Conservation (phyloP, 2,329 filamentous ascomycete genomes). For the Helminthosporium solani region DNA sequence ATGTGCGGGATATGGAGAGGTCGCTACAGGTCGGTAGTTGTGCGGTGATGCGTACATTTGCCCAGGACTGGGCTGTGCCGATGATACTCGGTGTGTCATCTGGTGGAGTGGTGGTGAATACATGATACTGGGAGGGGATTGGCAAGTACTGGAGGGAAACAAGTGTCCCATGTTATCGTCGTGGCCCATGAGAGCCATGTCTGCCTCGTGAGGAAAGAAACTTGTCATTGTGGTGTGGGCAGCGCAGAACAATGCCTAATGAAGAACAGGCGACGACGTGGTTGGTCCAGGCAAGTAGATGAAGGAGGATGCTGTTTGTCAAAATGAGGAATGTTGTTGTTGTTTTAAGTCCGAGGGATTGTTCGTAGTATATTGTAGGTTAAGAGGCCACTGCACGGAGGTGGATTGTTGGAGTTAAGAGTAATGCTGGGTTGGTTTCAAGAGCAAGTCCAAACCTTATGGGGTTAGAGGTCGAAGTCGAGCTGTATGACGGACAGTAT, state of each 20-base stretch:
- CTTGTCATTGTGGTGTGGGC: constrained; percentile 25
- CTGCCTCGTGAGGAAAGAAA: constrained; percentile 40
- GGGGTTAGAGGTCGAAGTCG: constrained; percentile 28
- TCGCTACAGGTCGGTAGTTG: constrained; percentile 32
- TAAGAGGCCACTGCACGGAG: constrained; percentile 30
- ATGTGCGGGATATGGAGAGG: constrained; percentile 37
- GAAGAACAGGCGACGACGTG: neutral
- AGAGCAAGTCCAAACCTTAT: constrained; percentile 30
- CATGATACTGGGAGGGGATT: constrained; percentile 42
- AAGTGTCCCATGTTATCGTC: constrained; percentile 37
- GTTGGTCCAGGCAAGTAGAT: neutral
- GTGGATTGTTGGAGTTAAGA: constrained; percentile 26
- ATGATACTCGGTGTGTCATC: constrained; percentile 27
- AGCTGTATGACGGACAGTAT: constrained; percentile 33
- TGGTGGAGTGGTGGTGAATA: constrained; percentile 40
- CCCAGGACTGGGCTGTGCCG: constrained; percentile 22
- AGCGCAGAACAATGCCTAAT: neutral
- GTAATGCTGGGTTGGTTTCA: constrained; percentile 32
- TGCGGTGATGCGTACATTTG: constrained; percentile 32
- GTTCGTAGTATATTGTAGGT: constrained; percentile 11
- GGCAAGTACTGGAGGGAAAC: constrained; percentile 39
- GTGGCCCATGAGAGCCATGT: constrained; percentile 39
- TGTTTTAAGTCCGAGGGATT: neutral
- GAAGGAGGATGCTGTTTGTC: neutral
- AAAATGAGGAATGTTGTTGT: neutral